Conservation (phyloP, 306 rosid species). For the Pachyrhizus erosus region DNA sequence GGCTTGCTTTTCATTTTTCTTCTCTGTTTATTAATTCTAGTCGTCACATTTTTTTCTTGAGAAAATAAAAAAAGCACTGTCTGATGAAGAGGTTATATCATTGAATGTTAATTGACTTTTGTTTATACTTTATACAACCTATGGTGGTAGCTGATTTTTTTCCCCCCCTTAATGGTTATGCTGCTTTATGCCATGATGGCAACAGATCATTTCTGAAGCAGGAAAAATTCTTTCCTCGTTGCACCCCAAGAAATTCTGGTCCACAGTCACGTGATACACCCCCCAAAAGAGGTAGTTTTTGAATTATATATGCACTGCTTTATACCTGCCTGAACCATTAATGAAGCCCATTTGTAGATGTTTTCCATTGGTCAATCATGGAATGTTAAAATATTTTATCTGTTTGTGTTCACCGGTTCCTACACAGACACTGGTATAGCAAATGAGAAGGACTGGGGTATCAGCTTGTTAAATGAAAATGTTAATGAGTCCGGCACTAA, state of each 20-base stretch:
- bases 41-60: conserved; percentile 8
- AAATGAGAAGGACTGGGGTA: conserved; percentile 97
- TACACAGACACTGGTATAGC: conserved; percentile 92
- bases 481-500: conserved; percentile 86
- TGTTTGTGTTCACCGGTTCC: conserved; percentile 41
- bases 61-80: conserved; percentile 27
- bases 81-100: conserved; percentile 15
- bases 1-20: not conserved
- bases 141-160: conserved; percentile 26
- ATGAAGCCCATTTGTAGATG: conserved; percentile 16
- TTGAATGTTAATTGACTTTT: conserved; percentile 27
- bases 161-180: conserved; percentile 18
- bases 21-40: conserved; percentile 25
- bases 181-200: conserved; percentile 32
- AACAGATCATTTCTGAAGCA: conserved; percentile 72
- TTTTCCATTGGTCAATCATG: conserved; percentile 29
- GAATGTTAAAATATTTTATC: conserved; percentile 27
- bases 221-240: conserved; percentile 76
- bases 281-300: conserved; percentile 82
- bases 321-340: conserved; percentile 10
- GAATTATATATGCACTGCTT: conserved; percentile 14
- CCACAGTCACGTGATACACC: conserved; percentile 96
- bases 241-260: conserved; percentile 74
- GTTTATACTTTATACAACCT: conserved; percentile 35
- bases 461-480: conserved; percentile 75